Evolutionary conservation across 192 early-diverging fungal species (phyloP).

Genomic region (Piromyces finnis): DNA sequence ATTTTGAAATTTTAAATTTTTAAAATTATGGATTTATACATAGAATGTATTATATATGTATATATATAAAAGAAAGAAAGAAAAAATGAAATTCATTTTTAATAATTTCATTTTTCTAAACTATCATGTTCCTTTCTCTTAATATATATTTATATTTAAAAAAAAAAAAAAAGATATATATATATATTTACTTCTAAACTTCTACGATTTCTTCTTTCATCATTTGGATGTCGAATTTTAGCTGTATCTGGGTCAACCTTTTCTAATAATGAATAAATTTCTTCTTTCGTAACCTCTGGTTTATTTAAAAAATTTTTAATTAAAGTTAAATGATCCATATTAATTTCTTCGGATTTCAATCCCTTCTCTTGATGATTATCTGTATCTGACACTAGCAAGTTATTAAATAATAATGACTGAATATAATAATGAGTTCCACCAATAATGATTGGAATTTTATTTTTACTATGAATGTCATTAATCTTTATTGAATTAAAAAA

Average conservation of each 20-base stretch:
- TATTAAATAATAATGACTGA: constrained; percentile 68
- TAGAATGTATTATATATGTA: no score
- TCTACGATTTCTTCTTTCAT: constrained; percentile 67
- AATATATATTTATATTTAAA: no score
- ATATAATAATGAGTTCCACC: constrained; percentile 98
- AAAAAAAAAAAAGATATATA: no score
- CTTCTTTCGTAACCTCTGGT: not conserved
- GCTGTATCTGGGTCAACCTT: constrained; percentile 73
- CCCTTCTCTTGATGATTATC: no score
- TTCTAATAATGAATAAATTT: constrained; percentile 48
- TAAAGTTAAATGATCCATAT: not conserved
- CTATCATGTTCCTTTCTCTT: no score
- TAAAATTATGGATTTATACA: no score
- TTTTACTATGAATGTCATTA: constrained; percentile 47
- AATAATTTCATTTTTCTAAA: no score
- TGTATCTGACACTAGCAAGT: constrained; percentile 27
- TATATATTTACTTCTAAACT: constrained; percentile 49
- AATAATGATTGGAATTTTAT: constrained; percentile 66
- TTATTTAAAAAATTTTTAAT: not conserved
- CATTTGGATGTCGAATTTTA: constrained; percentile 73
- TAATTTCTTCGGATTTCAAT: no score
- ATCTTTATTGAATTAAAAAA: constrained; percentile 38
- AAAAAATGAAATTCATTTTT: no score
- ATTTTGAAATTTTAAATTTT: no score
- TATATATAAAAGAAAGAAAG: no score